Evolutionary conservation across 306 rosid species (phyloP).

Genomic region (Pterocarpus santalinus): DNA sequence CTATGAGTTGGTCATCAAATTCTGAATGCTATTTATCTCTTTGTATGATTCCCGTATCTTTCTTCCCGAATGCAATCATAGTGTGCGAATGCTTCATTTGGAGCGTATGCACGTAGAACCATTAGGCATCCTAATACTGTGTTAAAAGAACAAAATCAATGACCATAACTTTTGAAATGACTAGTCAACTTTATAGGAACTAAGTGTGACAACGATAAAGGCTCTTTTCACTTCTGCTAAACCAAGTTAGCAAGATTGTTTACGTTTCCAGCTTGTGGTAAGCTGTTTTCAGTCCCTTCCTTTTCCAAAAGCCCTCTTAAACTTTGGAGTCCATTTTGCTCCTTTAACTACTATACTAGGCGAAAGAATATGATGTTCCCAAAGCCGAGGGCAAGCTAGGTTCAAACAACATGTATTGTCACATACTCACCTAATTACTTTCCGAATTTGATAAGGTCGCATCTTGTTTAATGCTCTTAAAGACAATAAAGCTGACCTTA

Average conservation of each 20-base stretch:
- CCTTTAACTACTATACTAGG: constrained; percentile 3
- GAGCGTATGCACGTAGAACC: not conserved
- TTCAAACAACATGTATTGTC: constrained; percentile 21
- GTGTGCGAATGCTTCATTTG: not conserved
- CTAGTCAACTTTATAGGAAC: not conserved
- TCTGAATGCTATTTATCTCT: not conserved
- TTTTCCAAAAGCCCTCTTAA: constrained; percentile 6
- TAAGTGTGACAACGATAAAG: not conserved
- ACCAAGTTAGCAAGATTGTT: not conserved
- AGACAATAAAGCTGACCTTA: constrained; percentile 31
- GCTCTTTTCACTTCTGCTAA: not conserved
- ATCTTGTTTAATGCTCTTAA: constrained; percentile 19
- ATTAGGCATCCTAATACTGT: no score
- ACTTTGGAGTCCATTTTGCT: constrained; percentile 13
- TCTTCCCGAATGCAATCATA: not conserved
- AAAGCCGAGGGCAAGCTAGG: constrained; percentile 38
- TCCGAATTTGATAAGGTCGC: constrained; percentile 41
- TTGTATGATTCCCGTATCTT: not conserved
- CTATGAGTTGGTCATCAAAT: not conserved
- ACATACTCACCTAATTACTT: constrained; percentile 40
- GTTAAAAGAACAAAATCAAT: not conserved
- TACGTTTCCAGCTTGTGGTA: not conserved
- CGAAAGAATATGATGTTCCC: constrained; percentile 32
- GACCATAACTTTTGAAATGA: not conserved
- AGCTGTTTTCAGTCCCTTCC: not conserved